These are phyloP conservation scores for Protea cynaroides DNA, from an alignment of 164 flowering plant genomes.

Conservation along the genomic window DNA sequence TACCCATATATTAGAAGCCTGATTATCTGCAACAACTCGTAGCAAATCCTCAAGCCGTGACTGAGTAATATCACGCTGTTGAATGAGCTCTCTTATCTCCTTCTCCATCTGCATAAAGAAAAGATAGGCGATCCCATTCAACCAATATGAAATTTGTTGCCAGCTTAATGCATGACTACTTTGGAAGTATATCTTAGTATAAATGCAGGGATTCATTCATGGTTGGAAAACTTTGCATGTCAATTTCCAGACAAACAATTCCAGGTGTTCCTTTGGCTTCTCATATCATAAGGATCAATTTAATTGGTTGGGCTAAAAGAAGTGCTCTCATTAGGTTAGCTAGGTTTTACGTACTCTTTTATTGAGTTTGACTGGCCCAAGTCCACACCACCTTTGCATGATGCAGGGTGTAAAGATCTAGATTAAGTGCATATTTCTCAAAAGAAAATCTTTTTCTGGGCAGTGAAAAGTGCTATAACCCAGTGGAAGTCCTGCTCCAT, in stretches of 20 bases:
- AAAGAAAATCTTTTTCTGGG: no score
- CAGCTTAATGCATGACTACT: background rate
- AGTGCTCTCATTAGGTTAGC: no score
- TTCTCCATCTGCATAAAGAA: slow-evolving; percentile 66
- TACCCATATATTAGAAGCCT: slow-evolving; percentile 42
- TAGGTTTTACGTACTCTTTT: no score
- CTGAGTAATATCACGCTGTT: slow-evolving; percentile 81
- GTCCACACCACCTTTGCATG: no score
- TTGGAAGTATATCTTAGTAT: background rate
- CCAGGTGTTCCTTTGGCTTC: background rate
- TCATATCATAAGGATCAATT: no score
- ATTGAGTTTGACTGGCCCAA: no score
- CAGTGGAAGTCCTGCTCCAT: no score
- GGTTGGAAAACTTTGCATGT: background rate
- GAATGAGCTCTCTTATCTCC: slow-evolving; percentile 64
- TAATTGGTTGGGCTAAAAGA: no score
- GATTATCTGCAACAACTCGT: slow-evolving; percentile 43
- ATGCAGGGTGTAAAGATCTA: no score
- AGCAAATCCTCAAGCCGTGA: slow-evolving; percentile 76
- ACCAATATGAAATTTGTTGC: background rate
- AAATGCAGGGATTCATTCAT: background rate
- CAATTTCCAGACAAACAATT: no score
- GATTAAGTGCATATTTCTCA: no score
- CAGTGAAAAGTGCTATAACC: no score
- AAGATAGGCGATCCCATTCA: slow-evolving; percentile 11